These are phyloP conservation scores for Ophiocordyceps camponoti-rufipedis DNA, from an alignment of 2,329 filamentous ascomycete species.

Conservation along the genomic window DNA sequence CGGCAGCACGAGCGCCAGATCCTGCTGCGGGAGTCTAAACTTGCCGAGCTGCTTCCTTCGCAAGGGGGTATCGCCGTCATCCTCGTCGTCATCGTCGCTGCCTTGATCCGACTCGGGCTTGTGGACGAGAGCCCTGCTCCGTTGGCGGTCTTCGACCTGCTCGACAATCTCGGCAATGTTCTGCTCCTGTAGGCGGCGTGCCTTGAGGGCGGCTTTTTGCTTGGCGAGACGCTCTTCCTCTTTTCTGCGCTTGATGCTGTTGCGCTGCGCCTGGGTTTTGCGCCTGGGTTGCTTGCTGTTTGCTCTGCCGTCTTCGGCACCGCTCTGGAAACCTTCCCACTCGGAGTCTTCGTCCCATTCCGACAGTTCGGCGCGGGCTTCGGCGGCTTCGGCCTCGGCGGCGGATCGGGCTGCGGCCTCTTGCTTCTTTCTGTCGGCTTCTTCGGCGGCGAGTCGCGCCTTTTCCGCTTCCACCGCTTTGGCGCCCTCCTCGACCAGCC, in stretches of 20 bases:
- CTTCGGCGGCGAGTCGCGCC: constrained; percentile 48
- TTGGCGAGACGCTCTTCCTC: constrained; percentile 62
- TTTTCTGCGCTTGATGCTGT: constrained; percentile 76
- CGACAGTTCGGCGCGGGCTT: constrained; percentile 44
- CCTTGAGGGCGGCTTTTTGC: constrained; percentile 59
- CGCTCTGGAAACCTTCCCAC: constrained; percentile 81
- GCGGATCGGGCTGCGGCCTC: constrained; percentile 53
- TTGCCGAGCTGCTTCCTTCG: constrained; percentile 60
- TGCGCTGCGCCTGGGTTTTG: constrained; percentile 74
- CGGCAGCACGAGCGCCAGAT: constrained; percentile 63
- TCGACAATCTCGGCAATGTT: constrained; percentile 53
- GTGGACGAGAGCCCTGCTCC: constrained; percentile 23
- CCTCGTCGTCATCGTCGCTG: constrained; percentile 31
- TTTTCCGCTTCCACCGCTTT: constrained; percentile 67
- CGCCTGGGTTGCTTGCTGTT: constrained; percentile 52
- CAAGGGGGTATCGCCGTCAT: constrained; percentile 43
- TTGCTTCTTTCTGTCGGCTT: constrained; percentile 45
- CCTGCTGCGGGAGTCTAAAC: constrained; percentile 54
- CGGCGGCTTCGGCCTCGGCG: constrained; percentile 56
- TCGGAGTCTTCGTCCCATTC: constrained; percentile 78
- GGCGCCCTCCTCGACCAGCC: constrained; percentile 55
- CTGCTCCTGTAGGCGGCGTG: constrained; percentile 52
- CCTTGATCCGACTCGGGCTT: constrained; percentile 13
- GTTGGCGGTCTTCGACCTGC: constrained; percentile 40
- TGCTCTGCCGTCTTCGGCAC: constrained; percentile 48